Percentiles rank a stretch among this genome's conserved stretches.
These are phyloP conservation scores for Chaetomium olivaceum DNA, from an alignment of 2,329 filamentous ascomycete species.

Conservation along the genomic window DNA sequence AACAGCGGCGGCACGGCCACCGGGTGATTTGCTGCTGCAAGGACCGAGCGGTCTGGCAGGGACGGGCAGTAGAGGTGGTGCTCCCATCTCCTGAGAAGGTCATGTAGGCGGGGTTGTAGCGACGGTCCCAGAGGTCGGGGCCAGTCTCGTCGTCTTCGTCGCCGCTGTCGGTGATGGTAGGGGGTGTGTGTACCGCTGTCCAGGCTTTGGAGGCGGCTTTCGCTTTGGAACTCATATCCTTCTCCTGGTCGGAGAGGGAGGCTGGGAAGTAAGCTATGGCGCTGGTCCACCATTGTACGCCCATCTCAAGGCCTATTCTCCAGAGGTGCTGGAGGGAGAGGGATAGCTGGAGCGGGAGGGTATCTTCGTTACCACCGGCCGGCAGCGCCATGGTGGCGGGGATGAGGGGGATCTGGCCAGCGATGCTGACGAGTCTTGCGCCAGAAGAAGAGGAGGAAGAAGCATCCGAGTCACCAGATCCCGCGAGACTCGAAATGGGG, in stretches of 20 bases:
- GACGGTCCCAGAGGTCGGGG: slow-evolving; percentile 69
- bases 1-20: slow-evolving; percentile 64
- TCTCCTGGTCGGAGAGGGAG: neutral
- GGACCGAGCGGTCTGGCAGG: slow-evolving; percentile 54
- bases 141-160: slow-evolving; percentile 47
- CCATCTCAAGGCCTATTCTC: slow-evolving; percentile 73
- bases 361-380: slow-evolving; percentile 21
- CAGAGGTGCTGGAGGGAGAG: slow-evolving; percentile 87
- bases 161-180: slow-evolving; percentile 39
- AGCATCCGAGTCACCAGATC: neutral
- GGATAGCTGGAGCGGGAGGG: slow-evolving; percentile 60
- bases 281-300: slow-evolving; percentile 72
- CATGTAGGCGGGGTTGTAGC: slow-evolving; percentile 56
- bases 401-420: slow-evolving; percentile 87
- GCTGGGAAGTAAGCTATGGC: slow-evolving; percentile 71
- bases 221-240: slow-evolving; percentile 39
- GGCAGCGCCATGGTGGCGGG: slow-evolving; percentile 74
- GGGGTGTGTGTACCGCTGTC: slow-evolving; percentile 45
- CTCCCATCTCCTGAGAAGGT: slow-evolving; percentile 38
- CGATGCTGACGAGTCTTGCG: slow-evolving; percentile 61
- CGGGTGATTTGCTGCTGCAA: slow-evolving; percentile 30
- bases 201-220: slow-evolving; percentile 50
- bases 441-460: slow-evolving; percentile 19
- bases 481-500: slow-evolving; percentile 32
- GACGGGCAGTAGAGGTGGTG: slow-evolving; percentile 24